phyloP scores from a whole-genome alignment of 768 basidiomycete species.

The Boletus sp. region DNA sequence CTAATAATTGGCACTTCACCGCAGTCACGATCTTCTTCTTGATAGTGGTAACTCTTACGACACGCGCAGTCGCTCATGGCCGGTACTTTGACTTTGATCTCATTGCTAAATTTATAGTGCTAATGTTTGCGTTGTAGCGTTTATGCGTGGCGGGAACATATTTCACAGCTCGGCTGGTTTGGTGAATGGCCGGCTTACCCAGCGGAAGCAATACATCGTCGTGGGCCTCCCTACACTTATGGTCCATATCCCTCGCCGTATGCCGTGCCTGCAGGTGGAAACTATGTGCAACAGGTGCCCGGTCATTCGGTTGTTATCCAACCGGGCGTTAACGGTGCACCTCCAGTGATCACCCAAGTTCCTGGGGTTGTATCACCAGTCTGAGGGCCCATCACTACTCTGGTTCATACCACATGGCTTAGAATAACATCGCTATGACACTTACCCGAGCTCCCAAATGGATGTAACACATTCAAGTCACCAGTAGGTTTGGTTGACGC shows the following conservation, averaged over 20 bases:
- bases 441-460: neutral
- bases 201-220: constrained; percentile 22
- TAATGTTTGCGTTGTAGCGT: constrained; percentile 9
- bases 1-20: neutral
- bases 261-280: constrained; percentile 24
- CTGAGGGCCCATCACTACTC: constrained; percentile 8
- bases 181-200: constrained; percentile 64
- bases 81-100: constrained; percentile 18
- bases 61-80: constrained; percentile 32
- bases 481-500: neutral
- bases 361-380: constrained; percentile 34
- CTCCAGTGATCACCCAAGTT: constrained; percentile 59
- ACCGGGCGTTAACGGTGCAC: constrained; percentile 57
- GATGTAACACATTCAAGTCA: neutral
- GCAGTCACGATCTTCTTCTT: constrained; percentile 48
- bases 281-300: constrained; percentile 46
- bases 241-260: constrained; percentile 32
- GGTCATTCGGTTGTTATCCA: constrained; percentile 69
- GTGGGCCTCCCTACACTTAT: constrained; percentile 26
- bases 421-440: neutral
- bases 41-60: constrained; percentile 55
- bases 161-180: constrained; percentile 72
- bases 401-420: neutral
- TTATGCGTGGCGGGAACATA: constrained; percentile 34
- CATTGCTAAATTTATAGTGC: neutral